A percentile compares a stretch with the other conserved stretches of the same genome.
Evolutionary conservation across 2,329 filamentous ascomycete genomes (phyloP).

Genomic region (Colletotrichum theobromicola): DNA sequence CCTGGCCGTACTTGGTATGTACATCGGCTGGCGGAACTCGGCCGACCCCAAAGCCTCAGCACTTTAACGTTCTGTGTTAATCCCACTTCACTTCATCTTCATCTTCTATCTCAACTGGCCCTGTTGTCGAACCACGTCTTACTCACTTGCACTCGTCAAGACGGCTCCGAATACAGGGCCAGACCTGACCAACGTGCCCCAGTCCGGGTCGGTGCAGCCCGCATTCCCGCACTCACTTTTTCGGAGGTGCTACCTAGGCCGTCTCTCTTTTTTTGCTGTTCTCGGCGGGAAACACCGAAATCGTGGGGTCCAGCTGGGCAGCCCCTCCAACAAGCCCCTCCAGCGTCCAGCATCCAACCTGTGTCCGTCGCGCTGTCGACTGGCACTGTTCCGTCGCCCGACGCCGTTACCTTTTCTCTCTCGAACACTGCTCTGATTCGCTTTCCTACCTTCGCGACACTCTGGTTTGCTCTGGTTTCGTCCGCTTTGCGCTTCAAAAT

Average conservation of each 20-base stretch:
- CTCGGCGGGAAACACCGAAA: constrained; percentile 16
- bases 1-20: not conserved
- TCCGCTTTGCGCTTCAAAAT: constrained; percentile 27
- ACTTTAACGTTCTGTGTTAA: not conserved
- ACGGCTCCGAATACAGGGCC: not conserved
- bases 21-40: not conserved
- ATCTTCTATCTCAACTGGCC: not conserved
- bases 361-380: not conserved
- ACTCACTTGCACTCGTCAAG: not conserved
- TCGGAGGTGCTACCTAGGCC: not conserved
- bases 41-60: not conserved
- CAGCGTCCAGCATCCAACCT: not conserved
- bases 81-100: not conserved
- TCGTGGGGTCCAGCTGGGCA: constrained; percentile 17
- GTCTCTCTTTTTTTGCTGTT: constrained; percentile 1
- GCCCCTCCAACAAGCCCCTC: constrained; percentile 20
- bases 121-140: not conserved
- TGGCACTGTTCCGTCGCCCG: not conserved
- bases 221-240: not conserved
- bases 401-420: not conserved
- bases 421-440: not conserved
- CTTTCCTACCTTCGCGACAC: not conserved
- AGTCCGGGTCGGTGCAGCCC: not conserved
- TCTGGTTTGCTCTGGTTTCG: not conserved
- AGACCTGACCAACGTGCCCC: not conserved